Base-by-base conservation (phyloP, 352 stramenopile genomes). In the Blastocystis sp. region DNA sequence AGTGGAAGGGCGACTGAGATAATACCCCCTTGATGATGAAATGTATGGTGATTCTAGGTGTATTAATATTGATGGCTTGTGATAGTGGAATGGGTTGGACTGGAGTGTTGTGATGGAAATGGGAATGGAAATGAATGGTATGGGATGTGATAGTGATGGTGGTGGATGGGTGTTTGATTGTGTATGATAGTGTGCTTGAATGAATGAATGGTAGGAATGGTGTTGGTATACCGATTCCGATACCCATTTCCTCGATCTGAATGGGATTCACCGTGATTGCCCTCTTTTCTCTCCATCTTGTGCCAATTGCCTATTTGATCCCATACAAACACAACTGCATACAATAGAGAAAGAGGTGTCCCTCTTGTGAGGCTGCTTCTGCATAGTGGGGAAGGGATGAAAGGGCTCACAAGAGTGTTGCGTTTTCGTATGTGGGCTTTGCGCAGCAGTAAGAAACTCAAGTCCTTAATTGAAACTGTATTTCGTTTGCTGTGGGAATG, bases 371-470 rank as follows among this genome's bases (percentile, higher is more conserved):
- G 14, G 14, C 48, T 56, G 5, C 1, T 14, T 56, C 48, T 7
- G 5, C 5, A 56, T 7, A 7, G 14, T 56, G 48, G 48, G 14
- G 5, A 14, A 56, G 14, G 48, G 48, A 56, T 7, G 14, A 14
- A 56, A 56, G 48, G 48, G 48, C 74, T 84, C 56, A 66, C 41
- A 2, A 66, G 48, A 84, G 74, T 52, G 38, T 67, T 70, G n/a
- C 28, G 53, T 67, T 34, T 34, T 74, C 3, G 1, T 41, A 38
- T 67, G 28, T 19, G 67, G 48, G 48, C 5, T 56, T 84, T n/a
- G 67, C 38, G 67, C 23, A 61, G 43, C 34, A 52, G 9, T 62
- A 14, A 84, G 67, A 67, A 41, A 84, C 74, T 84, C 74, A 84
- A 84, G 74, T 84, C 23, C 23, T 19, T 41, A 59, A 60, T 41